A percentile compares a stretch with the other conserved stretches of the same genome.
Conservation (phyloP, 306 rosid species). For the Myrica gale region DNA sequence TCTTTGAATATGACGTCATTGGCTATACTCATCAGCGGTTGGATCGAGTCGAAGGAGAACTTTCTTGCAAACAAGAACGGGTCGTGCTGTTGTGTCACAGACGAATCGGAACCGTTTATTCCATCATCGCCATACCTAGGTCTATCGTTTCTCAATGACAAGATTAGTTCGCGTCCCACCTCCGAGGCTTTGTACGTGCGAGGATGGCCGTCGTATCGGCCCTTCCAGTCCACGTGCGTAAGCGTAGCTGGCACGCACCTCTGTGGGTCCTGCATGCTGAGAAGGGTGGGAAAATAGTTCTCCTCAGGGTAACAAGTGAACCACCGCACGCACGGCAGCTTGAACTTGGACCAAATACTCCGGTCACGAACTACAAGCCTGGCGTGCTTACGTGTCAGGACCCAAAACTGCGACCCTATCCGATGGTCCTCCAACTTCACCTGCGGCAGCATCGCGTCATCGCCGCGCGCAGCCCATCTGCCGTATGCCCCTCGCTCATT, state of each 20-base stretch:
- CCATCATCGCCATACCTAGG: slow-evolving; percentile 60
- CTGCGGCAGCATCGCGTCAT: slow-evolving; percentile 55
- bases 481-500: slow-evolving; percentile 38
- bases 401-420: slow-evolving; percentile 78
- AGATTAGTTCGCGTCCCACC: slow-evolving; percentile 43
- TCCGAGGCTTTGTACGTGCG: slow-evolving; percentile 44
- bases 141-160: slow-evolving; percentile 23
- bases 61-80: slow-evolving; percentile 74
- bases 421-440: slow-evolving; percentile 57
- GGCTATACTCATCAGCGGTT: slow-evolving; percentile 52
- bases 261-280: slow-evolving; percentile 47
- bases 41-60: slow-evolving; percentile 38
- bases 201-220: slow-evolving; percentile 56
- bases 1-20: slow-evolving; percentile 46
- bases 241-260: slow-evolving; percentile 67
- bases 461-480: slow-evolving; percentile 73
- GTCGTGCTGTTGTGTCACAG: slow-evolving; percentile 22
- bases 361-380: slow-evolving; percentile 43
- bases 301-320: slow-evolving; percentile 68
- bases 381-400: slow-evolving; percentile 68
- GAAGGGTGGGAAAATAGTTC: slow-evolving; percentile 74
- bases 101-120: slow-evolving; percentile 21
- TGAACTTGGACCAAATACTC: slow-evolving; percentile 53
- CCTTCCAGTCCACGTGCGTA: slow-evolving; percentile 71
- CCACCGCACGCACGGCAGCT: slow-evolving; percentile 42